Evolutionary conservation across 2,329 filamentous ascomycete species (phyloP).

Genomic region (Neobulgaria alba): DNA sequence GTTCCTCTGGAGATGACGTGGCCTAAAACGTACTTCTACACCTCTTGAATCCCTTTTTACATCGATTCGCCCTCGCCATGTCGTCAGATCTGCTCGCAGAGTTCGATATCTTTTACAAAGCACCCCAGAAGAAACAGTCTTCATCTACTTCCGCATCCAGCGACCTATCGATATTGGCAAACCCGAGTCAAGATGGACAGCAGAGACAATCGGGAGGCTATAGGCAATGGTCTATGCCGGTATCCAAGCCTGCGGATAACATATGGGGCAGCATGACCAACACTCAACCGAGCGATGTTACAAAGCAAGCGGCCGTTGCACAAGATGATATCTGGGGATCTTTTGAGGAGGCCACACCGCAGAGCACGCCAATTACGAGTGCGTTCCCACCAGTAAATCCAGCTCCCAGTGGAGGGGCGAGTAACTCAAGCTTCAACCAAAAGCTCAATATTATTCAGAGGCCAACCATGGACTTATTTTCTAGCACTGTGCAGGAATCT

Average conservation of each 20-base stretch:
- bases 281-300: constrained; percentile 5
- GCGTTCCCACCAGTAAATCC: constrained; percentile 1
- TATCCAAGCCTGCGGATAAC: constrained; percentile 10
- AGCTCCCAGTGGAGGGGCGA: constrained; percentile 10
- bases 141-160: constrained; percentile 16
- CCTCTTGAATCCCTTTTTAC: too few species aligned
- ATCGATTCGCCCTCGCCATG: constrained; percentile 33
- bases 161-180: constrained; percentile 18
- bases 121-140: constrained; percentile 27
- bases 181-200: constrained; percentile 4
- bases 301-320: constrained; percentile 4
- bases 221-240: constrained; percentile 15
- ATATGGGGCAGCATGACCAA: constrained; percentile 25
- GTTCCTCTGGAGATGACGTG: too few species aligned
- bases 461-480: constrained; percentile 23
- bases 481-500: constrained; percentile 12
- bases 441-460: constrained; percentile 15
- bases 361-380: constrained; percentile 3
- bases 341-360: constrained; percentile 16
- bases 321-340: constrained; percentile 26
- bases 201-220: constrained; percentile 1
- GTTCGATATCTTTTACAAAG: constrained; percentile 42
- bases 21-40: too few species aligned
- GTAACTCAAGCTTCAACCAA: constrained; percentile 5
- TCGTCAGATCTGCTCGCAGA: constrained; percentile 59